Evolutionary conservation across 306 rosid genomes (phyloP).

Genomic region (Castanospermum australe): DNA sequence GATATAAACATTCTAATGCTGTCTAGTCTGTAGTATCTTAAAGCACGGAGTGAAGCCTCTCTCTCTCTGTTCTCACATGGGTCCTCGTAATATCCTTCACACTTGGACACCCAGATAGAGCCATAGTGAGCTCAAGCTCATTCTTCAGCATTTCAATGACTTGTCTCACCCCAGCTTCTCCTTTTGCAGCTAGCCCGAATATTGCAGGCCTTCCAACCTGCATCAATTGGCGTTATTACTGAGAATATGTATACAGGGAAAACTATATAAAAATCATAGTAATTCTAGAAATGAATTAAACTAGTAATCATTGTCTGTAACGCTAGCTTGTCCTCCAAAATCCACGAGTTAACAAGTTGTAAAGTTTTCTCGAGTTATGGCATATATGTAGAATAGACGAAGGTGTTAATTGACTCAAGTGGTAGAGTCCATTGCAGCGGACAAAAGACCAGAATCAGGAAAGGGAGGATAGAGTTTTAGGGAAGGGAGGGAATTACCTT

Average conservation of each 20-base stretch:
- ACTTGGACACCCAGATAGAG: slow-evolving; percentile 52
- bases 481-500: no score
- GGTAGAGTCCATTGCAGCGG: no score
- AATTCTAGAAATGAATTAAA: background rate
- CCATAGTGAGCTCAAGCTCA: slow-evolving; percentile 57
- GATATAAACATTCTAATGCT: background rate
- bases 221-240: background rate
- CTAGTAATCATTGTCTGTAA: no score
- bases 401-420: no score
- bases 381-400: no score
- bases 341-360: no score
- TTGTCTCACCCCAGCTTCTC: slow-evolving; percentile 53
- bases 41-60: slow-evolving; percentile 46
- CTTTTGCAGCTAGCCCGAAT: slow-evolving; percentile 54
- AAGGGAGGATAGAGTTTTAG: no score
- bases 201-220: slow-evolving; percentile 62
- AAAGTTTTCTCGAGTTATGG: no score
- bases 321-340: no score
- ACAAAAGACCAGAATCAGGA: no score
- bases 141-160: slow-evolving; percentile 57
- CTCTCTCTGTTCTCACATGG: slow-evolving; percentile 46
- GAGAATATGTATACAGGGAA: background rate
- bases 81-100: slow-evolving; percentile 47
- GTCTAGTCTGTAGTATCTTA: slow-evolving; percentile 8
- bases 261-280: background rate